Evolutionary conservation across 2,329 filamentous ascomycete species (phyloP), one percentile per base, ranked within the genome.

Genomic region (Intubia oerlemansii): DNA sequence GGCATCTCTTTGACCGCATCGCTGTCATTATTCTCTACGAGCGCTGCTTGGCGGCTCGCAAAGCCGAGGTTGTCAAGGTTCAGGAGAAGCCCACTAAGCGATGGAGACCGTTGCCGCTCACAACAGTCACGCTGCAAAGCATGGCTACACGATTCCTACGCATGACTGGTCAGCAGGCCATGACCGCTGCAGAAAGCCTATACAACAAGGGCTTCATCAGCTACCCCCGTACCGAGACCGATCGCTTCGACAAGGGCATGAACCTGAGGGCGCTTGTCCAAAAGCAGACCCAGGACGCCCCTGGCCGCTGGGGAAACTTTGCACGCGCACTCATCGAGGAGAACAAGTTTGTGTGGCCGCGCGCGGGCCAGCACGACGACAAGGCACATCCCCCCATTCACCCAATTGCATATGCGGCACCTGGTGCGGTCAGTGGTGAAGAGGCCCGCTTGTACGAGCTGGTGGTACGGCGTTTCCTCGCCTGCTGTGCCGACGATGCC

Each of bases 321-420:
- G 82, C 85, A 4, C 75, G 76, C 45, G 59, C 59, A 12, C 60
- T 95, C 8, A 54, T 78, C 17, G 60, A 75, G 36, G 81, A 81
- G 4, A 73, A 59, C 7, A 24, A 28, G 13, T 95, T 92, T 46
- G 66, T 68, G 26, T 73, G 77, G 38, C 88, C 88, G 12, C 70
- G 85, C 24, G 65, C 74, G 38, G 88, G 88, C 4, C 66, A 70
- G 30, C 70, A 95, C 46, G 91, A 98, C 48, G 88, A 98, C 49
- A 88, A 92, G 49, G 88, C 88, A 1, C 88, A 98, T 51, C 88
- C 88, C 16, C 88, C 88, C 0, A 98, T 98, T 34, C 88, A 98
- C 42, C 88, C 88, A 1, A 76, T 98, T 34, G 77, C 77, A n/a
- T 90, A 79, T 44, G 80, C 75, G 5, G 63, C 65, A 1, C 63